These are phyloP conservation scores for Emmonsiellopsis sp. DNA, from an alignment of 2,329 filamentous ascomycete species.

Conservation along the genomic window DNA sequence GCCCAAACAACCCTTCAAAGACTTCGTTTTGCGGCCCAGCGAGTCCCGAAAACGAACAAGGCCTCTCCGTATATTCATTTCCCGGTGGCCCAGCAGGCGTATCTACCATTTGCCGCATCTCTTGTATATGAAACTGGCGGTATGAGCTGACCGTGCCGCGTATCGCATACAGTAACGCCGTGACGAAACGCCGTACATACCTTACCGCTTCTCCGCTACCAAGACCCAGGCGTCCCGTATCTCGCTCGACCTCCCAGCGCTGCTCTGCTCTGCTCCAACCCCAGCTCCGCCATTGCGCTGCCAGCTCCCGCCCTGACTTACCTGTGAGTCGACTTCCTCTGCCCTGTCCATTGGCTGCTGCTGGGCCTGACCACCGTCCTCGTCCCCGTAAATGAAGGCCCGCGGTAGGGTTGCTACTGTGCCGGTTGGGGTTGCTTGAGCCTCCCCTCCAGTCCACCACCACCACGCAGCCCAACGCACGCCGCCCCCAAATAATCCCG, in stretches of 20 bases:
- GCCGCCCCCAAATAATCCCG: background rate
- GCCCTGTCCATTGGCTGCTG: background rate
- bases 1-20: too few relatives aligned
- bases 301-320: background rate
- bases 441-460: background rate
- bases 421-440: conserved; percentile 1
- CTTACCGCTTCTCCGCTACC: background rate
- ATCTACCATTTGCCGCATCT: too few relatives aligned
- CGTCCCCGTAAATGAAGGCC: background rate
- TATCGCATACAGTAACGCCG: too few relatives aligned
- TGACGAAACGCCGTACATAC: too few relatives aligned
- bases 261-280: background rate
- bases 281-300: background rate
- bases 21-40: too few relatives aligned
- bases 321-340: background rate
- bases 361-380: background rate
- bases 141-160: too few relatives aligned
- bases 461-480: background rate
- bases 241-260: background rate
- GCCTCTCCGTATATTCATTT: too few relatives aligned
- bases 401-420: background rate
- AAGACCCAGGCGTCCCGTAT: background rate
- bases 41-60: too few relatives aligned
- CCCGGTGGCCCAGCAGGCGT: too few relatives aligned
- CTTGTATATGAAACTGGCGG: too few relatives aligned